Percentiles rank a stretch among this genome's conserved stretches.
Conservation (phyloP, 1,284 basidiomycete genomes). For the Malassezia furfur region DNA sequence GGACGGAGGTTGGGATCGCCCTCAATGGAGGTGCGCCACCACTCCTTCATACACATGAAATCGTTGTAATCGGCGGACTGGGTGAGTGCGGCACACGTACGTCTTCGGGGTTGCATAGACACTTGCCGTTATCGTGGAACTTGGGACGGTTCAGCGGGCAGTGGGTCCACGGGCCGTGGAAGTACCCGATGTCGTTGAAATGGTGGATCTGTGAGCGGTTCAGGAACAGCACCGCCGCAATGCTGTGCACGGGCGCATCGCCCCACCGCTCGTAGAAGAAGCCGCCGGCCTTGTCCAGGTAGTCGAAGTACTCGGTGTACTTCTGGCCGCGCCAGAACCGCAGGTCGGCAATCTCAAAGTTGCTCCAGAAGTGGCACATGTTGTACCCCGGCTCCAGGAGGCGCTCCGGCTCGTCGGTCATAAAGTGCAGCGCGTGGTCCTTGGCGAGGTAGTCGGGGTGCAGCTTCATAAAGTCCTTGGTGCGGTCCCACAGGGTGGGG, state of each 20-base stretch:
- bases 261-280: constrained; percentile 60
- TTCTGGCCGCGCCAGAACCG: constrained; percentile 69
- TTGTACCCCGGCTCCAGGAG: constrained; percentile 55
- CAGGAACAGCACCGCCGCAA: constrained; percentile 39
- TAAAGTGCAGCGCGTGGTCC: constrained; percentile 64
- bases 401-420: constrained; percentile 65
- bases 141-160: constrained; percentile 32
- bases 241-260: constrained; percentile 58
- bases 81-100: constrained; percentile 4
- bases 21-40: constrained; percentile 30
- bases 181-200: constrained; percentile 42
- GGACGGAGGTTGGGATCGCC: constrained; percentile 10
- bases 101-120: constrained; percentile 35
- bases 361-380: constrained; percentile 64
- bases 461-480: constrained; percentile 60
- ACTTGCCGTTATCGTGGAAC: constrained; percentile 38
- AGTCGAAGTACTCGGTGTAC: constrained; percentile 68
- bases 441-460: constrained; percentile 62
- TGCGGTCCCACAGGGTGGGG: constrained; percentile 63
- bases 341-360: constrained; percentile 60
- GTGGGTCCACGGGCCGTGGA: constrained; percentile 34
- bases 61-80: constrained; percentile 32
- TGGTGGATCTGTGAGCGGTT: constrained; percentile 31
- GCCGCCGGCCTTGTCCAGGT: constrained; percentile 67
- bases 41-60: constrained; percentile 35